Percentiles rank a stretch among this genome's conserved stretches.
These are phyloP conservation scores for Leccinum subrobustum DNA, from an alignment of 1,284 basidiomycete species.

Conservation along the genomic window DNA sequence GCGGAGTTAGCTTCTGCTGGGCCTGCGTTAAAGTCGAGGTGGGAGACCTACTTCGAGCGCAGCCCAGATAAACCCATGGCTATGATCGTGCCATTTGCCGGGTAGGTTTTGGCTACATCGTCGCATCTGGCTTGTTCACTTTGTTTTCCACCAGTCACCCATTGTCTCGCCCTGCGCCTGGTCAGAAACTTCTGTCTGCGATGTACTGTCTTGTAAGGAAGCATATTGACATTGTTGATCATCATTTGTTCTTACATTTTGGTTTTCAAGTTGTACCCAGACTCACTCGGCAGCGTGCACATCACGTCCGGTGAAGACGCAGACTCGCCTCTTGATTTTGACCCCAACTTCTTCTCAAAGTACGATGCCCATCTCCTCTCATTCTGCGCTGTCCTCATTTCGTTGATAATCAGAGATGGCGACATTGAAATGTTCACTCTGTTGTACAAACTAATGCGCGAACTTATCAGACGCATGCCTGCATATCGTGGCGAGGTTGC, in stretches of 20 bases:
- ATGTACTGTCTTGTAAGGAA: constrained; percentile 18
- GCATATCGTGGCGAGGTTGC: constrained; percentile 17
- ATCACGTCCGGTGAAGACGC: constrained; percentile 27
- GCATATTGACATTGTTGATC: rapidly evolving
- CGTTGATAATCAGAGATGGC: background rate
- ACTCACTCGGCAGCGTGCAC: constrained; percentile 29
- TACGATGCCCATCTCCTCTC: background rate
- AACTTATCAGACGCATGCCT: too few relatives aligned
- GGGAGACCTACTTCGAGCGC: constrained; percentile 38
- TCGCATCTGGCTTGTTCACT: too few relatives aligned
- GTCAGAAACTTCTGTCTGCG: constrained; percentile 9
- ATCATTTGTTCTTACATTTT: constrained; percentile 1
- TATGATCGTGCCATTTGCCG: constrained; percentile 12
- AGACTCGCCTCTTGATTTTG: constrained; percentile 24
- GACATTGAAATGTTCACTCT: too few relatives aligned
- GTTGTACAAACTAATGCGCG: too few relatives aligned
- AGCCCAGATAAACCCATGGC: constrained; percentile 25
- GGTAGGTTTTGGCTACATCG: constrained; percentile 6
- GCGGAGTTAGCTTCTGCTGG: constrained; percentile 38
- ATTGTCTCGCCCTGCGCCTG: background rate
- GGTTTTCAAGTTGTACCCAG: constrained; percentile 28
- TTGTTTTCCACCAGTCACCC: constrained; percentile 9
- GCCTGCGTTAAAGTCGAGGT: constrained; percentile 36
- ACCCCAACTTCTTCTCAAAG: constrained; percentile 14
- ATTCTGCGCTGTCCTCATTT: background rate